Percentiles rank a stretch among this genome's conserved stretches.
Evolutionary conservation across 208 protist species (phyloP).

Genomic region (Crithidia thermophila): DNA sequence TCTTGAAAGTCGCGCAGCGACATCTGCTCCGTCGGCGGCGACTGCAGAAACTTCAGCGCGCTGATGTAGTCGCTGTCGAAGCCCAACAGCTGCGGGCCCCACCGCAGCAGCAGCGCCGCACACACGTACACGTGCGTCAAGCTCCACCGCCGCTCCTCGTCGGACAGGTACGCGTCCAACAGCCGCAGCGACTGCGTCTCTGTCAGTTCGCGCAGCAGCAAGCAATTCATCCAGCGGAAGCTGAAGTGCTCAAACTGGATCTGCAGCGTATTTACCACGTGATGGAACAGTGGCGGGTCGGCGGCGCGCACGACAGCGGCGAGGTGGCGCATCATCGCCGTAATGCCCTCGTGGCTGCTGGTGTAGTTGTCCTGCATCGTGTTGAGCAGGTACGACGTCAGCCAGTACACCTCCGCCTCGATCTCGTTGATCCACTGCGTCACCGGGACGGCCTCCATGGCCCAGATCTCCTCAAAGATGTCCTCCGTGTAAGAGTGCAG

Average conservation of each 20-base stretch:
- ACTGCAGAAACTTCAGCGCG: constrained; percentile 74
- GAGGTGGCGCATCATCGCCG: constrained; percentile 87
- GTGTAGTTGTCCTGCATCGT: constrained; percentile 93
- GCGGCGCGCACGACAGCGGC: constrained; percentile 66
- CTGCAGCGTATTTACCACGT: constrained; percentile 53
- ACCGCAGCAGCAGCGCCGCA: constrained; percentile 80
- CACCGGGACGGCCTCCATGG: constrained; percentile 36
- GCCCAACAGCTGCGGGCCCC: constrained; percentile 52
- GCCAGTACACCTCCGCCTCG: constrained; percentile 94
- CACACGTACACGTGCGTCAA: constrained; percentile 90
- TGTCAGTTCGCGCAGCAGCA: constrained; percentile 90
- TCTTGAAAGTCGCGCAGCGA: constrained; percentile 56
- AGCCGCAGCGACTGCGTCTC: constrained; percentile 77
- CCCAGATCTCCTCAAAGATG: constrained; percentile 43
- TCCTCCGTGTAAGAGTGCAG: constrained; percentile 42
- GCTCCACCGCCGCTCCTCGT: constrained; percentile 66
- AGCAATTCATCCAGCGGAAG: constrained; percentile 94
- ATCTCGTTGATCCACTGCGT: constrained; percentile 65
- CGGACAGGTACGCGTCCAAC: constrained; percentile 90
- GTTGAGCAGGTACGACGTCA: constrained; percentile 84
- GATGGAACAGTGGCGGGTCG: constrained; percentile 57
- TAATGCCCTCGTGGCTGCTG: constrained; percentile 87
- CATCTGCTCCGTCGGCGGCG: constrained; percentile 61
- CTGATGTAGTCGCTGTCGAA: constrained; percentile 60
- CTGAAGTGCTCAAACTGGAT: constrained; percentile 84